Conservation (phyloP, 768 basidiomycete species). For the Xerocomellus dryophilus region DNA sequence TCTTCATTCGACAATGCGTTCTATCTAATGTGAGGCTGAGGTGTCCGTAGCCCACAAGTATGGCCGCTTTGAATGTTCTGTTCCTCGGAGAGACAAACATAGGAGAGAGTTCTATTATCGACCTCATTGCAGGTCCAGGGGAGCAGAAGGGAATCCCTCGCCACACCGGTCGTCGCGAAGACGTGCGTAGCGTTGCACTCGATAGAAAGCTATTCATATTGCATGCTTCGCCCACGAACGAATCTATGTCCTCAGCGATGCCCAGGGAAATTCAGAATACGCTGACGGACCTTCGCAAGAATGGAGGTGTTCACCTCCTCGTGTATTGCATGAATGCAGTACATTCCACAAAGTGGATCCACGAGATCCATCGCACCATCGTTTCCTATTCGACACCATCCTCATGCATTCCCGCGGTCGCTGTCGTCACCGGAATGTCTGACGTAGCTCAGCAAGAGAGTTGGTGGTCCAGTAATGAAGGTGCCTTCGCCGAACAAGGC, state of each 20-base stretch:
- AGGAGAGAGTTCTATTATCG: constrained; percentile 17
- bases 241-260: not conserved
- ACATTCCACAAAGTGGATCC: constrained; percentile 13
- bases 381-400: not conserved
- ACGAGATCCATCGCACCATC: constrained; percentile 9
- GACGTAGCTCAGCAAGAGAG: constrained; percentile 7
- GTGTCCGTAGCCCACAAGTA: constrained; percentile 5
- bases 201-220: constrained; percentile 17
- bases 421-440: constrained; percentile 16
- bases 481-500: constrained; percentile 7
- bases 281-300: constrained; percentile 11
- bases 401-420: constrained; percentile 12
- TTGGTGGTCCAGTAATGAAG: constrained; percentile 20
- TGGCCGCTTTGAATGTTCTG: constrained; percentile 14
- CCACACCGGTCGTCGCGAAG: not conserved
- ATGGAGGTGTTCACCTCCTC: constrained; percentile 17
- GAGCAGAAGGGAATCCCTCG: not conserved
- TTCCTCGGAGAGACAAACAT: constrained; percentile 23
- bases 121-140: constrained; percentile 14
- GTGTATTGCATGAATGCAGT: constrained; percentile 21
- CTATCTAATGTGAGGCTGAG: constrained; percentile 4
- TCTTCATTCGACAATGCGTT: not conserved
- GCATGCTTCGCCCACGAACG: constrained; percentile 2
- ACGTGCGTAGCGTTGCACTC: constrained; percentile 11
- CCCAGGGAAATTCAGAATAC: constrained; percentile 5